A percentile compares a stretch with the other conserved stretches of the same genome.
phyloP scores from a whole-genome alignment of 768 basidiomycete genomes.

The Boletus speciosus region DNA sequence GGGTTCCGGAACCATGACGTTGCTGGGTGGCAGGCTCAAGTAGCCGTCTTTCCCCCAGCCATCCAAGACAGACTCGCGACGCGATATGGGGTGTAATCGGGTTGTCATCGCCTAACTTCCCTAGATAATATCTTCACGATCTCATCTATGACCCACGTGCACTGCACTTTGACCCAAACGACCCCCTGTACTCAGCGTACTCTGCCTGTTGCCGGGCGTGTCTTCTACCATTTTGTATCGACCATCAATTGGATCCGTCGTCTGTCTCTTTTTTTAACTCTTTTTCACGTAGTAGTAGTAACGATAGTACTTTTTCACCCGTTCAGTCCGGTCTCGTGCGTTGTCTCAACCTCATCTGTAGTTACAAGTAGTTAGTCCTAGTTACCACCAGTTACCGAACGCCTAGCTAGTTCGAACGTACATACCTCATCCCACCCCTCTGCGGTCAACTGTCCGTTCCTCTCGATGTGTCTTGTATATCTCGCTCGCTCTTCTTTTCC shows the following conservation, averaged over 20 bases:
- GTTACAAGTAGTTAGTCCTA: constrained; percentile 28
- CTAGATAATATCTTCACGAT: constrained; percentile 12
- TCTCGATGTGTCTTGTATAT: constrained; percentile 8
- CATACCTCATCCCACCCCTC: constrained; percentile 3
- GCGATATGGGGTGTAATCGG: constrained; percentile 77
- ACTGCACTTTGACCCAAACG: constrained; percentile 7
- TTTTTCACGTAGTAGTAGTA: constrained; percentile 15
- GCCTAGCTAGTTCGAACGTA: constrained; percentile 28
- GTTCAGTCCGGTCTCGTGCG: constrained; percentile 15
- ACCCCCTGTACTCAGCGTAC: constrained; percentile 8
- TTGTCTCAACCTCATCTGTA: constrained; percentile 28
- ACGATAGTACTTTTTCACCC: constrained; percentile 20
- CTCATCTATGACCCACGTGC: constrained; percentile 8
- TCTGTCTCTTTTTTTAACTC: constrained; percentile 2
- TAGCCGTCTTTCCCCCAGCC: constrained; percentile 77
- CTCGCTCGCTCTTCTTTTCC: neutral
- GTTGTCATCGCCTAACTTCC: neutral
- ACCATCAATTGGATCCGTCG: constrained; percentile 24
- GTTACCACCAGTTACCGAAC: constrained; percentile 34
- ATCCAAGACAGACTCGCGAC: constrained; percentile 85
- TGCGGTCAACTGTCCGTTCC: neutral
- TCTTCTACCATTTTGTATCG: constrained; percentile 30
- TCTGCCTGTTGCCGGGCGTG: constrained; percentile 19
- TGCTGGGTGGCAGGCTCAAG: constrained; percentile 81
- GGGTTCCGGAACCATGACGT: constrained; percentile 90